Evolutionary conservation across 2,329 filamentous ascomycete genomes (phyloP), one percentile per base, ranked within the genome.

Genomic region (Davidsoniella virescens): DNA sequence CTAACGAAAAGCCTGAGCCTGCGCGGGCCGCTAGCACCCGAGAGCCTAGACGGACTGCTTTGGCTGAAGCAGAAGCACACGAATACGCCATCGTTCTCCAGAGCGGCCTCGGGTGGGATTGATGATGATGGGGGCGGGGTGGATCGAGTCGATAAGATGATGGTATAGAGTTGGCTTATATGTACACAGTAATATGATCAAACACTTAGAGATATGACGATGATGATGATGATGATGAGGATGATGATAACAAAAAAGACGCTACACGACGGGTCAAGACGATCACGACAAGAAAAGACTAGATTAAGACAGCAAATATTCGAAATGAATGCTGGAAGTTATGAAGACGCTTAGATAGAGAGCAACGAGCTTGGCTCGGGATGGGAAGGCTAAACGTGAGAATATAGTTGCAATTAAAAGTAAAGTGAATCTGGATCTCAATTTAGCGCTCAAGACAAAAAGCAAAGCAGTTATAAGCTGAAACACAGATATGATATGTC

Each of bases 61-160:
- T 33, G 25, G 37, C 18, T 14, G 40, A 33, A 20, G 36, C 18
- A 41, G 50, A 36, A 52, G 46, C 33, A 44, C 46, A 41, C 16
- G 40, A 25, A 37, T 33, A 48, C 41, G 41, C 18, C 50, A 52
- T 52, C 4, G 45, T 52, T 47, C 18, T 25, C 18, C 12, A 39
- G 18, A 10, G 18, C 29, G 2, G 20, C 7, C 5, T 20, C 29
- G 12, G 29, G 29, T 12, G 29, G 29, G 8, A 33, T 12, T 1
- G 7, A 4, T 33, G 12, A 33, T 6, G 29, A 33, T 33, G 29
- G 29, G 29, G 29, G 29, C 29, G 29, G 29, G 29, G 29, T 33
- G 29, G 8, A 3, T 12, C 29, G 29, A 33, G 29, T 10, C 29
- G 29, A 33, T 33, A 12, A 33, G 29, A 33, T 1, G 29, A 33